Evolutionary conservation across 208 protist species (phyloP).

Genomic region (Zelonia costaricensis): DNA sequence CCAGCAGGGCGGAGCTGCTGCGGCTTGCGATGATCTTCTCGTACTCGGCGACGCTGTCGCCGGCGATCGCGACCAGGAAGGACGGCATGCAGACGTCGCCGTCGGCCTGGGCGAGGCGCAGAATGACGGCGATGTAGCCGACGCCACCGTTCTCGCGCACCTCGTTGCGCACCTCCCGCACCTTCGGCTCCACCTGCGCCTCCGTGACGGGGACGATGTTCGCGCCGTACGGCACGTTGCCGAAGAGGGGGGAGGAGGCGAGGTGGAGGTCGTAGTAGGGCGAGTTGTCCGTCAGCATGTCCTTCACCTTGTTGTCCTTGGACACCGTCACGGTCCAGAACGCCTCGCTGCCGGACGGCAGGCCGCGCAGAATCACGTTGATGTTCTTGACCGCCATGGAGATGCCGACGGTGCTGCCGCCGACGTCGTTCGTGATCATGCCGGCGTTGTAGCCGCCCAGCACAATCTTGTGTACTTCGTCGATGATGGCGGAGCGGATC

Average conservation of each 20-base stretch:
- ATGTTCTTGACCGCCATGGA: constrained; percentile 34
- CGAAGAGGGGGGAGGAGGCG: constrained; percentile 61
- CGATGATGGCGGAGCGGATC: constrained; percentile 33
- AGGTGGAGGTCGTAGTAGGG: constrained; percentile 44
- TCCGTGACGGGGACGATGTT: constrained; percentile 21
- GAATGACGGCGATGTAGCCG: constrained; percentile 29
- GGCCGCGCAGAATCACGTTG: constrained; percentile 18
- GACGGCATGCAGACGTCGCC: constrained; percentile 57
- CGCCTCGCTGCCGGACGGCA: constrained; percentile 27
- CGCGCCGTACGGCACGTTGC: constrained; percentile 38
- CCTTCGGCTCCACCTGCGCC: constrained; percentile 33
- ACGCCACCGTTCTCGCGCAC: constrained; percentile 28
- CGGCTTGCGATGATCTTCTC: constrained; percentile 17
- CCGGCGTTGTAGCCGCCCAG: constrained; percentile 51
- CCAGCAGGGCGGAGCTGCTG: constrained; percentile 35
- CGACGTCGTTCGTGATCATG: constrained; percentile 40
- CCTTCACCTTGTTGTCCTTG: constrained; percentile 35
- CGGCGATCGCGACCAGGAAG: constrained; percentile 38
- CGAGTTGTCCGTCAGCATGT: constrained; percentile 47
- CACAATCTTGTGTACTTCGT: constrained; percentile 27
- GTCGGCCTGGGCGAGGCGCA: constrained; percentile 35
- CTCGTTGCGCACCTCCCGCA: constrained; percentile 34
- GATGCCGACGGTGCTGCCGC: constrained; percentile 37
- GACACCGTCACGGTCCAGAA: constrained; percentile 52
- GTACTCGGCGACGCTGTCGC: constrained; percentile 33